Evolutionary conservation across 2,329 filamentous ascomycete genomes (phyloP), one percentile per base, ranked within the genome.

Genomic region (Fusarium annulatum): DNA sequence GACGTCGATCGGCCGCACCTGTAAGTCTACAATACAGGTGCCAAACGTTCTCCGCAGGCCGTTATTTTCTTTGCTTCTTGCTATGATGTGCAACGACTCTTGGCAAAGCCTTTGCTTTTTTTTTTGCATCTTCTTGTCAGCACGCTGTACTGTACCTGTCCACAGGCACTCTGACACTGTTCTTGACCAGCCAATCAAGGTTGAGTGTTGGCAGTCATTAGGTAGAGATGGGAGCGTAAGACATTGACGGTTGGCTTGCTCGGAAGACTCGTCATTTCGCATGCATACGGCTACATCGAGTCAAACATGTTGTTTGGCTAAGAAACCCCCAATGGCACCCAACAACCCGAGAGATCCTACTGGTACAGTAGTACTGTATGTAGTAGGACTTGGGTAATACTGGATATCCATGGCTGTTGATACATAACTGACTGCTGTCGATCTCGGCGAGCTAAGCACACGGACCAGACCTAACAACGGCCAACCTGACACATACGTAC

Each of bases 401-500:
- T 55, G 59, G 19, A 34, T 49, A 30, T 30, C 28, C 28, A 60
- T 42, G 57, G 58, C 38, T 34, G 41, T 52, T 30, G 56, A 61
- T 46, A 33, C 30, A 33, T 12, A 43, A 58, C 51, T 58, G 45
- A 58, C 53, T 41, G 26, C 45, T 33, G 56, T 62, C 58, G 43
- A 58, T 62, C 59, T 70, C 28, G 42, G 39, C 41, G 64, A 53
- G 46, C 46, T 43, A 43, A 42, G 52, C 61, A 49, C 61, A 73
- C 53, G 38, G 67, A 59, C 62, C 60, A 55, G 59, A 64, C 67
- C 62, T 46, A 67, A 71, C 60, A 63, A 30, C 33, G 64, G 38
- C 64, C 48, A 41, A 69, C 75, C 73, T 76, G 72, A 74, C 64
- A 76, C 68, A 41, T 38, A 46, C n/a, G 30, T 48, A 48, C 16